These are phyloP conservation scores for Anthracocystis panici-leucophaei DNA, from an alignment of 1,284 basidiomycete genomes.

Conservation along the genomic window DNA sequence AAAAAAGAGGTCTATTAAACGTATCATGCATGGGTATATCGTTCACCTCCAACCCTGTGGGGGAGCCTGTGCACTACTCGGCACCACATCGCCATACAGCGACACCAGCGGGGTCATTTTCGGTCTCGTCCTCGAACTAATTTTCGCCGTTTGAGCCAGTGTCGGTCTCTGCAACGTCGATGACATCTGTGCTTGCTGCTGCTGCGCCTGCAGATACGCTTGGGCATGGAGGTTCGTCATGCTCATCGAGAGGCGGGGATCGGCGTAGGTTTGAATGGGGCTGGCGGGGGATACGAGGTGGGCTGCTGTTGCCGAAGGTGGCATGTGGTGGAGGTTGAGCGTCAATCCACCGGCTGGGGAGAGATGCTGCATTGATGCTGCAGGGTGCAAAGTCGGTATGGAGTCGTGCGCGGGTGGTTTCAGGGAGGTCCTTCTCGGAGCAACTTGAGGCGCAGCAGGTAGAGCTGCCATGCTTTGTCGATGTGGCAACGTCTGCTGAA, in stretches of 20 bases:
- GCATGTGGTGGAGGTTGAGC: slow-evolving; percentile 14
- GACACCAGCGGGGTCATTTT: slow-evolving; percentile 25
- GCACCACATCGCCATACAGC: slow-evolving; percentile 37
- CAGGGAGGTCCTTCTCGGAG: slow-evolving; percentile 29
- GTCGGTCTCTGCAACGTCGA: slow-evolving; percentile 9
- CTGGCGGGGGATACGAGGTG: slow-evolving; percentile 5
- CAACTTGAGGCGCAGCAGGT: slow-evolving; percentile 23
- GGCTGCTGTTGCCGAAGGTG: not conserved
- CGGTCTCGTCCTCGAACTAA: slow-evolving; percentile 20
- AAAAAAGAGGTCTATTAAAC: not conserved
- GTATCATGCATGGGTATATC: not conserved
- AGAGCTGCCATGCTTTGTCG: slow-evolving; percentile 25
- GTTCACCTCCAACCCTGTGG: not conserved
- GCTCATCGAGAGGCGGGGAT: slow-evolving; percentile 39
- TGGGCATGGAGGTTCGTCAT: slow-evolving; percentile 44
- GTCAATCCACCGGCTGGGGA: not conserved
- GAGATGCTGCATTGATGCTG: slow-evolving; percentile 34
- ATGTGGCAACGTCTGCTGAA: slow-evolving; percentile 12
- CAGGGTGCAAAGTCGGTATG: not conserved
- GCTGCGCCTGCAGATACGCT: slow-evolving; percentile 29
- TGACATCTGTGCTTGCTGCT: slow-evolving; percentile 21
- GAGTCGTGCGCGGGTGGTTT: slow-evolving; percentile 9
- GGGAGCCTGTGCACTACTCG: slow-evolving; percentile 18
- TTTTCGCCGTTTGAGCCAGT: slow-evolving; percentile 23
- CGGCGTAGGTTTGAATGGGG: slow-evolving; percentile 3